phyloP scores from a whole-genome alignment of 1,139 yeast species.

The Diutina scorzettiae region DNA sequence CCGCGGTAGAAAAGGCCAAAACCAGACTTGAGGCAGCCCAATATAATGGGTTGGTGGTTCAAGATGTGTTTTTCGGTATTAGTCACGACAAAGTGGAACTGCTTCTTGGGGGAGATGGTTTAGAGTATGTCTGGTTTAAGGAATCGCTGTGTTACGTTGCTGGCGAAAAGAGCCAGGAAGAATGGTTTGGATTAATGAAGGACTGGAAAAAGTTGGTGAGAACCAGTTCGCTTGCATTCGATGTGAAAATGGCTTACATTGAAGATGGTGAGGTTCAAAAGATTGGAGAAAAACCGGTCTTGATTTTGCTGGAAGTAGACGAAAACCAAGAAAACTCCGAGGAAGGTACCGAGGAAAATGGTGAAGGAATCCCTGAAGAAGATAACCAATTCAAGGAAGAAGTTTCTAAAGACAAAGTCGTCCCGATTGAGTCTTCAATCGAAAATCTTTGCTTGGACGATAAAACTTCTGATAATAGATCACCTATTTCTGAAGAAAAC shows the following conservation, averaged over 20 bases:
- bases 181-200: slow-evolving; percentile 21
- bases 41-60: slow-evolving; percentile 44
- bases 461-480: too few relatives aligned
- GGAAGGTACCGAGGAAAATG: background rate
- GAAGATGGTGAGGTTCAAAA: slow-evolving; percentile 33
- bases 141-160: slow-evolving; percentile 30
- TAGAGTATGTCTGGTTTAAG: slow-evolving; percentile 24
- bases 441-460: too few relatives aligned
- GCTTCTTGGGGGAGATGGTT: slow-evolving; percentile 17
- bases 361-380: background rate
- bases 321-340: background rate
- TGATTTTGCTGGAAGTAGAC: too few relatives aligned
- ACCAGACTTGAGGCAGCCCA: slow-evolving; percentile 14
- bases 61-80: slow-evolving; percentile 43
- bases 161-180: slow-evolving; percentile 25
- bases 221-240: slow-evolving; percentile 34
- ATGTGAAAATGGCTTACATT: slow-evolving; percentile 32
- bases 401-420: background rate
- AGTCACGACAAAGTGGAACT: slow-evolving; percentile 32
- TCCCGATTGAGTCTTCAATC: background rate
- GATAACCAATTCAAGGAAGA: background rate
- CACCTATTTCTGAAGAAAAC: too few relatives aligned
- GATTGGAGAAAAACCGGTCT: slow-evolving; percentile 55
- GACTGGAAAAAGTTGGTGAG: slow-evolving; percentile 20
- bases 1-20: slow-evolving; percentile 16